Evolutionary conservation across 305 asterid species (phyloP).

Genomic region (Fraxinus nigra): DNA sequence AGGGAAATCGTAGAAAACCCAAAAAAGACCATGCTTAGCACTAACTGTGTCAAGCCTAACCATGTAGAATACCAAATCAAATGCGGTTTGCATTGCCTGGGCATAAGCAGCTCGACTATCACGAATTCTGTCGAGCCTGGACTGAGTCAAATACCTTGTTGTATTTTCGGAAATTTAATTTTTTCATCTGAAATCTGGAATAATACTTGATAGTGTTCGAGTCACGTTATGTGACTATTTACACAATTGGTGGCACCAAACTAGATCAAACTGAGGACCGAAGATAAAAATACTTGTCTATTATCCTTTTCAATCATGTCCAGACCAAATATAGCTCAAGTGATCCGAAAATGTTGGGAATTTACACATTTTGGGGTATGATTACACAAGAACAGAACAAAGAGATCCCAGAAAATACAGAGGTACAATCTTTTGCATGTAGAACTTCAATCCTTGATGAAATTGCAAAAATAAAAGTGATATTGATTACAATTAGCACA

Average conservation of each 20-base stretch:
- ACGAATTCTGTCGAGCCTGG: not conserved
- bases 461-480: not conserved
- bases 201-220: not conserved
- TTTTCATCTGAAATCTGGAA: not conserved
- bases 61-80: not conserved
- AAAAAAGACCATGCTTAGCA: not conserved
- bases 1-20: not conserved
- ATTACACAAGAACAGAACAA: not conserved
- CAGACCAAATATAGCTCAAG: not conserved
- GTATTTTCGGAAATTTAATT: not conserved
- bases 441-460: not conserved
- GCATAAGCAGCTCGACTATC: not conserved
- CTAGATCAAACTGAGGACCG: not conserved
- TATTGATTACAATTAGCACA: not conserved
- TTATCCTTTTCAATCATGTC: not conserved
- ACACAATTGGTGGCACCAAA: not conserved
- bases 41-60: not conserved
- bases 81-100: not conserved
- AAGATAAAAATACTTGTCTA: not conserved
- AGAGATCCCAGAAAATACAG: not conserved
- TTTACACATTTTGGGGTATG: not conserved
- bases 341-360: not conserved
- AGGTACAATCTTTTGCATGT: not conserved
- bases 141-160: not conserved
- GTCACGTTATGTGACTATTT: not conserved